Conservation (phyloP, 192 early-diverging fungal genomes). For the Dimargaris cristalligena region DNA sequence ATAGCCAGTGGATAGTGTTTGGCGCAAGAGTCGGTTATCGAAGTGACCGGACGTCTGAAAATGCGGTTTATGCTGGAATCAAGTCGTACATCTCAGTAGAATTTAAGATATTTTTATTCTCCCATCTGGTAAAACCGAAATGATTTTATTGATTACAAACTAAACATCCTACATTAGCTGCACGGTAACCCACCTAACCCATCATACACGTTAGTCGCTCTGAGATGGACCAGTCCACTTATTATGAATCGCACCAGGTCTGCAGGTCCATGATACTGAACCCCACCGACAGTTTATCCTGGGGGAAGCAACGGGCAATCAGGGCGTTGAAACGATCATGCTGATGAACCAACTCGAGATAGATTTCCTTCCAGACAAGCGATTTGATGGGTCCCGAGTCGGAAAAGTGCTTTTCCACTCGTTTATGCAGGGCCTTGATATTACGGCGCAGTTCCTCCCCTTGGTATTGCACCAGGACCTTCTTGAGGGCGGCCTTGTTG, state of each 20-base stretch:
- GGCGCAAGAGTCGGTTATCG: too few species aligned
- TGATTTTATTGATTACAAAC: too few species aligned
- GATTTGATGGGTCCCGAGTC: constrained; percentile 68
- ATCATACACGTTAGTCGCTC: too few species aligned
- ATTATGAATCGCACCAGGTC: constrained; percentile 16
- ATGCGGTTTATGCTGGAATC: too few species aligned
- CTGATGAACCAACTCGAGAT: constrained; percentile 66
- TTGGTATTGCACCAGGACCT: constrained; percentile 70
- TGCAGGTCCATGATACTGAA: constrained; percentile 46
- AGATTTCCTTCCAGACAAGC: constrained; percentile 81
- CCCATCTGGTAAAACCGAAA: too few species aligned
- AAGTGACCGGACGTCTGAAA: too few species aligned
- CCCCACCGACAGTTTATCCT: constrained; percentile 61
- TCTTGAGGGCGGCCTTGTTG: constrained; percentile 68
- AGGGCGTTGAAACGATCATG: constrained; percentile 66
- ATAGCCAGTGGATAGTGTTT: too few species aligned
- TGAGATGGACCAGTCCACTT: too few species aligned
- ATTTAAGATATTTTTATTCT: too few species aligned
- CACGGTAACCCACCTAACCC: too few species aligned
- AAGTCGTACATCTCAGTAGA: too few species aligned
- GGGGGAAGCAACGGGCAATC: constrained; percentile 74
- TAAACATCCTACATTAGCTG: too few species aligned
- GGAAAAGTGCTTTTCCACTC: constrained; percentile 88
- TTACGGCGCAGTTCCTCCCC: constrained; percentile 52
- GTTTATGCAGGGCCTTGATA: constrained; percentile 67